Conservation (phyloP, 306 rosid genomes). For the Lotus japonicus region DNA sequence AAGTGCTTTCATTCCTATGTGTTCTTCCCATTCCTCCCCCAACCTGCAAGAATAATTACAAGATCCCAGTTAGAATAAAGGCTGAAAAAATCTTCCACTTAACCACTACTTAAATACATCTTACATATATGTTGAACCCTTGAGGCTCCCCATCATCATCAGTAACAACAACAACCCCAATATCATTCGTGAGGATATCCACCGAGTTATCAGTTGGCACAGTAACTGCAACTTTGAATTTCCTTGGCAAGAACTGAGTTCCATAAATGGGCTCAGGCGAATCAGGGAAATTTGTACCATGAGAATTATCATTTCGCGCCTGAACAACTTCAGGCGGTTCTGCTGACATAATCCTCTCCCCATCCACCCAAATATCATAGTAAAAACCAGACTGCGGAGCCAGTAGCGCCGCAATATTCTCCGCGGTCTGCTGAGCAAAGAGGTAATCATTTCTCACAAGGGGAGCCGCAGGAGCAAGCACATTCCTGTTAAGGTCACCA, state of each 20-base stretch:
- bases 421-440: constrained; percentile 91
- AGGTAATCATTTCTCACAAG: constrained; percentile 71
- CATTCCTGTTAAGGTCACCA: constrained; percentile 93
- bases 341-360: constrained; percentile 68
- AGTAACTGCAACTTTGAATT: constrained; percentile 94
- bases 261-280: constrained; percentile 97
- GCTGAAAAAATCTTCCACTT: constrained; percentile 1
- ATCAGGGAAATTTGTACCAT: constrained; percentile 83
- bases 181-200: constrained; percentile 86
- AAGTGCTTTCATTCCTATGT: constrained; percentile 79
- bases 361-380: constrained; percentile 97
- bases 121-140: constrained; percentile 92
- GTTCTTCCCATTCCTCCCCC: constrained; percentile 99
- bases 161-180: constrained; percentile 78
- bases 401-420: constrained; percentile 76
- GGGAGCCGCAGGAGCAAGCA: constrained; percentile 99
- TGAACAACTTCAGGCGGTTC: constrained; percentile 77
- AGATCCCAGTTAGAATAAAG: constrained; percentile 17
- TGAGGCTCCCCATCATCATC: constrained; percentile 78
- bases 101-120: constrained; percentile 23
- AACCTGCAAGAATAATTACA: constrained; percentile 53
- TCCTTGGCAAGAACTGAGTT: constrained; percentile 93
- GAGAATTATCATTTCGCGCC: constrained; percentile 91
- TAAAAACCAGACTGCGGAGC: constrained; percentile 98
- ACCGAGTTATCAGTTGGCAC: constrained; percentile 97